Conservation (phyloP, 768 basidiomycete species). For the Mrakia frigida region DNA sequence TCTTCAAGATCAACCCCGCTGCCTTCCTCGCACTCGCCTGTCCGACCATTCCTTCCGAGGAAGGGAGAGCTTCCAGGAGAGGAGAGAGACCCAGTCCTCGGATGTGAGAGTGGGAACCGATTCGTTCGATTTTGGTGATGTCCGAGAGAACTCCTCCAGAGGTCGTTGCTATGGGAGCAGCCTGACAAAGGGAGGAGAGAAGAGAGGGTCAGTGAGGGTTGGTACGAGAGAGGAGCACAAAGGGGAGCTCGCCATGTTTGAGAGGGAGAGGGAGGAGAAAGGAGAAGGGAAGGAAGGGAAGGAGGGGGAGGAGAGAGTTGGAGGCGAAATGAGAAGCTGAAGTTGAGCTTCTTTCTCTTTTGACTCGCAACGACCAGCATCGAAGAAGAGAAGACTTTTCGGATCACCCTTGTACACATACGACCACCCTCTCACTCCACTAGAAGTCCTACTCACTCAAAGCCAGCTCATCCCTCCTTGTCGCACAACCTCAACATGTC, state of each 20-base stretch:
- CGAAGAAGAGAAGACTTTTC: too few relatives aligned
- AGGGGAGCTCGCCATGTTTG: neutral
- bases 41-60: slow-evolving; percentile 91
- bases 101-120: slow-evolving; percentile 57
- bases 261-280: neutral
- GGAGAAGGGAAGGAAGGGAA: neutral
- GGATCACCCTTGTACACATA: neutral
- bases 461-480: too few relatives aligned
- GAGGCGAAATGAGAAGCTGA: neutral
- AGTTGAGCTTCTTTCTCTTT: neutral
- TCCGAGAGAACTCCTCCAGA: neutral
- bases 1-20: slow-evolving; percentile 93
- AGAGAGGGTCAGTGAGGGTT: neutral
- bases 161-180: neutral
- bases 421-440: neutral
- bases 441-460: neutral
- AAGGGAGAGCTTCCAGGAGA: slow-evolving; percentile 70
- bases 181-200: neutral
- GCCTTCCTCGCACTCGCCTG: slow-evolving; percentile 95
- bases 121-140: slow-evolving; percentile 32
- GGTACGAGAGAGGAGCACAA: neutral
- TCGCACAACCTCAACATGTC: neutral
- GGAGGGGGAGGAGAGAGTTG: neutral
- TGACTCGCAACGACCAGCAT: too few relatives aligned
- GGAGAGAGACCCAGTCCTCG: slow-evolving; percentile 91